Conservation (phyloP, 345 rosid genomes). For the Corchorus olitorius region DNA sequence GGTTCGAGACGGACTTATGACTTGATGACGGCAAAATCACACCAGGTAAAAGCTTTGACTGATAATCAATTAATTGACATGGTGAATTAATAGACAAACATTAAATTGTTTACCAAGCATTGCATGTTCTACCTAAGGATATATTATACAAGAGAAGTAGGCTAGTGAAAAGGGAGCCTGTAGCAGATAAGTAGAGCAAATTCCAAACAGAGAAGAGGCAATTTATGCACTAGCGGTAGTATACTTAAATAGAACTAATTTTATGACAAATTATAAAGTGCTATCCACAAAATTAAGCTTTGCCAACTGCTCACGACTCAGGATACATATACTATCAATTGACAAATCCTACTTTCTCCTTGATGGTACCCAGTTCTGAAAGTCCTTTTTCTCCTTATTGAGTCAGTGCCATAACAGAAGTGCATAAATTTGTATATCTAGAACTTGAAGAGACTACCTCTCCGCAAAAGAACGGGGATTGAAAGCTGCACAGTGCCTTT, state of each 20-base stretch:
- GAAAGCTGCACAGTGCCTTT: too few species aligned
- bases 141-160: background rate
- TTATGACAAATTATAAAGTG: background rate
- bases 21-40: background rate
- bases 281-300: too few species aligned
- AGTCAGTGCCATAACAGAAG: too few species aligned
- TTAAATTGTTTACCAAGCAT: background rate
- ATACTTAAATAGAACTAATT: too few species aligned
- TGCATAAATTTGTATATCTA: too few species aligned
- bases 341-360: too few species aligned
- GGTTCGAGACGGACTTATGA: background rate
- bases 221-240: background rate
- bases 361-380: too few species aligned
- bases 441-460: too few species aligned
- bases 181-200: background rate
- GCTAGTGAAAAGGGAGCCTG: background rate
- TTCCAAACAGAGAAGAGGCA: background rate
- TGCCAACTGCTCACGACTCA: too few species aligned
- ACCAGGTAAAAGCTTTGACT: background rate
- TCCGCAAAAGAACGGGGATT: too few species aligned
- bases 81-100: background rate
- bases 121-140: background rate
- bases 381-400: too few species aligned
- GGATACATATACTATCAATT: too few species aligned
- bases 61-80: slow-evolving; percentile 4